These are phyloP conservation scores for Phlebiopsis gigantea DNA, from an alignment of 768 basidiomycete species.

Conservation along the genomic window DNA sequence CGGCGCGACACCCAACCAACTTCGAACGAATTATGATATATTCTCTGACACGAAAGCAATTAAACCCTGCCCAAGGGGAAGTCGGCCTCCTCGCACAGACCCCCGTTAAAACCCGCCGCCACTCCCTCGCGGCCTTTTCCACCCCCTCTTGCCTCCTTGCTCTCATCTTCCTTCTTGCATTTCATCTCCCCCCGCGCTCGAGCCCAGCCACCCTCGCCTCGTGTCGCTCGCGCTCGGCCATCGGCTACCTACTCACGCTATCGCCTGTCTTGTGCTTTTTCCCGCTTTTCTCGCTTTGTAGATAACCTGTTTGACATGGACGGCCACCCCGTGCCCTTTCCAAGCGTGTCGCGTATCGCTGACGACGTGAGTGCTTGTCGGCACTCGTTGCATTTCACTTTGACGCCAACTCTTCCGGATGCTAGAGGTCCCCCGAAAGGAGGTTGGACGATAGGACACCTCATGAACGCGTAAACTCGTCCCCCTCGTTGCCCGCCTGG, in stretches of 20 bases:
- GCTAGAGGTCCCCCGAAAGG: slow-evolving; percentile 5
- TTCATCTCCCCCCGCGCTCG: not conserved
- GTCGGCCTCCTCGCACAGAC: not conserved
- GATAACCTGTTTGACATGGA: not conserved
- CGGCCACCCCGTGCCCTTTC: slow-evolving; percentile 3
- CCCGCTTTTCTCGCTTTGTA: not conserved
- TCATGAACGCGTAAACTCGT: slow-evolving; percentile 24
- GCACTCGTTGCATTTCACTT: not conserved
- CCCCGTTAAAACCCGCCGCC: not conserved
- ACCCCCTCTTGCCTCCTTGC: slow-evolving; percentile 6
- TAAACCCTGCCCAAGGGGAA: not conserved
- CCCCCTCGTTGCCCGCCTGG: slow-evolving; percentile 71
- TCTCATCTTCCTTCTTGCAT: slow-evolving; percentile 8
- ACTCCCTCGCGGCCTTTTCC: not conserved
- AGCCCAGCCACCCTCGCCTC: not conserved
- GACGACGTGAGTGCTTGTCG: slow-evolving; percentile 1
- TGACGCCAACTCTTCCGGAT: not conserved
- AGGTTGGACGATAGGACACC: not conserved
- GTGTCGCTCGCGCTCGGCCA: too few relatives aligned
- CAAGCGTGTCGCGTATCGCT: slow-evolving; percentile 1
- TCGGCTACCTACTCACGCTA: too few relatives aligned
- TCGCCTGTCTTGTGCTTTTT: too few relatives aligned
- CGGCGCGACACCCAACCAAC: not conserved
- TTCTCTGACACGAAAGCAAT: slow-evolving; percentile 1
- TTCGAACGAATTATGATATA: slow-evolving; percentile 1